Conservation (phyloP, 2,329 filamentous ascomycete species). For the Apiospora phragmitis region DNA sequence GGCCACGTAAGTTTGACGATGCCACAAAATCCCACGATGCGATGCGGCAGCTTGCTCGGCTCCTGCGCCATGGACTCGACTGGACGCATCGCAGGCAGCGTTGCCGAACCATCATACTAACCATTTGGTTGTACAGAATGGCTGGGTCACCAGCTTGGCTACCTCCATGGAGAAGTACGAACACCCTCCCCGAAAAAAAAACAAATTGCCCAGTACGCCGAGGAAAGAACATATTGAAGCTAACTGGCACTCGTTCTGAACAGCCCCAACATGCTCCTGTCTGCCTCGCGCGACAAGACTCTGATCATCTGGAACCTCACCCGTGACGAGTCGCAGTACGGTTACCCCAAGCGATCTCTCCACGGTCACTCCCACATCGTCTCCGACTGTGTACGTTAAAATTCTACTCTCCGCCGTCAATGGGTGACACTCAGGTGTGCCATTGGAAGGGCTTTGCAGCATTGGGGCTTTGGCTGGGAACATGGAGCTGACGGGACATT, state of each 20-base stretch:
- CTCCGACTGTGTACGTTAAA: slow-evolving; percentile 91
- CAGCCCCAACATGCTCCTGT: slow-evolving; percentile 99
- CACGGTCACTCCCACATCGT: slow-evolving; percentile 99
- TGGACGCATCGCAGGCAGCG: not conserved
- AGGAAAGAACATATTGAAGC: slow-evolving; percentile 22
- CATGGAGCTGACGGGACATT: slow-evolving; percentile 24
- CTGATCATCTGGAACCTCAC: slow-evolving; percentile 99
- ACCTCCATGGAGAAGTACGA: slow-evolving; percentile 98
- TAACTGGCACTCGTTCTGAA: slow-evolving; percentile 25
- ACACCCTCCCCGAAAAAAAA: slow-evolving; percentile 12
- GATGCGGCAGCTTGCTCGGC: slow-evolving; percentile 25
- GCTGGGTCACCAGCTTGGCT: slow-evolving; percentile 98
- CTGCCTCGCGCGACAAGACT: slow-evolving; percentile 95
- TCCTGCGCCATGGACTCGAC: not conserved
- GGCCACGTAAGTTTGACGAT: slow-evolving; percentile 73
- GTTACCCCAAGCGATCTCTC: slow-evolving; percentile 98
- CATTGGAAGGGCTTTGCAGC: slow-evolving; percentile 17
- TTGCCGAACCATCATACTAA: not conserved
- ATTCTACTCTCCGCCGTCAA: slow-evolving; percentile 14
- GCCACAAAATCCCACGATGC: slow-evolving; percentile 22
- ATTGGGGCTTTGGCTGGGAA: not conserved
- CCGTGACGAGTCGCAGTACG: slow-evolving; percentile 96
- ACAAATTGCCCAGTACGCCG: not conserved
- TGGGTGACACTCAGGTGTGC: slow-evolving; percentile 11
- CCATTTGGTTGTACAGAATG: slow-evolving; percentile 57